Base-by-base conservation (phyloP, 169 alveolate genomes). In the Plasmodium gonderi region DNA sequence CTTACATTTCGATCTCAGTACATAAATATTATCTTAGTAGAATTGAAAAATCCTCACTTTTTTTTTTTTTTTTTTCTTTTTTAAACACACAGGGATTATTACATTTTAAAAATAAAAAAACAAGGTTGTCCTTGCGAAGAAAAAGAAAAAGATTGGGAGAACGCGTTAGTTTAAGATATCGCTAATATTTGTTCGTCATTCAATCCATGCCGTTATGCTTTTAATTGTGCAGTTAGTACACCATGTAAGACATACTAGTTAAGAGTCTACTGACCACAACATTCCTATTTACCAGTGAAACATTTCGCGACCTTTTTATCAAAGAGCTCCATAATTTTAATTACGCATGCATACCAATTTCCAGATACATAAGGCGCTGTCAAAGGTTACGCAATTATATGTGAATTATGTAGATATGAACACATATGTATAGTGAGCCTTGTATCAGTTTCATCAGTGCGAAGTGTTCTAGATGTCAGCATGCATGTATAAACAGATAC, bases 141-240 rank as follows among this genome's bases (percentile, higher is more conserved):
- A 87, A 87, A 87, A 87, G 93, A 38, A 87, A 87, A 77, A 87
- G 93, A 47, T 67, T 87, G 93, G 93, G 93, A 9, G 93, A 87
- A 47, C 85, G 93, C 38, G 80, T 87, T 65, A 87, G 93, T 44
- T 76, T 87, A 77, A 87, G 93, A 87, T 87, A 87, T 75, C 77
- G 93, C 20, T 87, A 45, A 87, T 26, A 40, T 36, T 75, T 42
- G 38, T 14, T 40, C 29, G 40, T n/a, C 26, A 60, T 78, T 47
- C n/a, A 8, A 78, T 29, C 12, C 12, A 65, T 47, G n/a, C n/a
- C 11, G 36, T 67, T 67, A 67, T 8, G 14, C n/a, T 75, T 75
- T 75, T 75, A n/a, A 5, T 40, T 74, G 20, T 67, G n/a, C n/a
- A n/a, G n/a, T n/a, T n/a, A n/a, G n/a, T n/a, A n/a, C n/a, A n/a